Conservation (phyloP, 2,329 filamentous ascomycete species). For the Ramularia collo-cygni region DNA sequence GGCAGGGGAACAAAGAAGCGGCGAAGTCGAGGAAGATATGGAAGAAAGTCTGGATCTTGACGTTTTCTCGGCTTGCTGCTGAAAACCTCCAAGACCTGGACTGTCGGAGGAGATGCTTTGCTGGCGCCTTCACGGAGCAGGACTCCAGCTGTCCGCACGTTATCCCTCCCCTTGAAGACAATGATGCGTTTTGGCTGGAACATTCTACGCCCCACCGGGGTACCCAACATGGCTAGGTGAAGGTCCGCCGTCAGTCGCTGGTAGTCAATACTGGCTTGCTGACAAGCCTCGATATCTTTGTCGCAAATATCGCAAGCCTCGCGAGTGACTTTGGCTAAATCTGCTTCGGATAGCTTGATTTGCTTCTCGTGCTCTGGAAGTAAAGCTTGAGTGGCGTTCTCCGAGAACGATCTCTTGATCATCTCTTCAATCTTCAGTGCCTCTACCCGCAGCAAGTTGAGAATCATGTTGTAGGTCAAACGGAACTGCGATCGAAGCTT, state of each 20-base stretch:
- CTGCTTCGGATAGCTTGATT: conserved; percentile 84
- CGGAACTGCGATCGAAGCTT: conserved; percentile 95
- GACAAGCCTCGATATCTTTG: conserved; percentile 68
- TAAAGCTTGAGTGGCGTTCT: conserved; percentile 91
- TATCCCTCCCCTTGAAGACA: conserved; percentile 71
- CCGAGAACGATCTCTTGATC: conserved; percentile 99
- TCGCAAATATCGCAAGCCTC: conserved; percentile 80
- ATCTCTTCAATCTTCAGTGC: conserved; percentile 98
- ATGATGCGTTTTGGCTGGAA: conserved; percentile 70
- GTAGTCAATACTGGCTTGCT: conserved; percentile 74
- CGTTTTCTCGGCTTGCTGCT: conserved; percentile 57
- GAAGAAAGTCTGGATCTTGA: conserved; percentile 76
- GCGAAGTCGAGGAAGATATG: conserved; percentile 68
- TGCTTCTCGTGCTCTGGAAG: conserved; percentile 93
- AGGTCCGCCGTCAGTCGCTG: conserved; percentile 73
- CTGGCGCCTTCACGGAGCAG: conserved; percentile 69
- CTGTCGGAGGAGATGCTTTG: conserved; percentile 57
- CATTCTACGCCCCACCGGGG: conserved; percentile 74
- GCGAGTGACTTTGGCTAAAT: conserved; percentile 81
- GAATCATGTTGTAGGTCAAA: conserved; percentile 98
- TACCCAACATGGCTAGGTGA: conserved; percentile 67
- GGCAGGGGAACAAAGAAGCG: conserved; percentile 62
- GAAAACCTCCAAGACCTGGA: conserved; percentile 74
- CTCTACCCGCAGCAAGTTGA: conserved; percentile 90
- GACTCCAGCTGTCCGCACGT: conserved; percentile 74